phyloP scores from a whole-genome alignment of 805 yeast genomes.

The Pichia paraexigua region DNA sequence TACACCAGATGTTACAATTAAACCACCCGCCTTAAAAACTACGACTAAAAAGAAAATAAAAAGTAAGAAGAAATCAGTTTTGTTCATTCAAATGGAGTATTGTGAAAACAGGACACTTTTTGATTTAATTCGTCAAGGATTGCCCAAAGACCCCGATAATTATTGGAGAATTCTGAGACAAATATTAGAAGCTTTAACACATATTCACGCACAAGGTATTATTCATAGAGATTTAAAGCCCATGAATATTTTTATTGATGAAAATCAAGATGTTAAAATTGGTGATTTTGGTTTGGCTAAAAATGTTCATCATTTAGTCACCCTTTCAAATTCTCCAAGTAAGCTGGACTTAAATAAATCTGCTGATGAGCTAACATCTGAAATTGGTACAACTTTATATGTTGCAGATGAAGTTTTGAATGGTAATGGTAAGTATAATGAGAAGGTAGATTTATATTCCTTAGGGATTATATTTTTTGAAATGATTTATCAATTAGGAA shows the following conservation, averaged over 20 bases:
- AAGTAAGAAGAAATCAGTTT: conserved; percentile 46
- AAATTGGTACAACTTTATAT: conserved; percentile 89
- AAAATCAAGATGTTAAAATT: conserved; percentile 77
- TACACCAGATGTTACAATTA: conserved; percentile 14
- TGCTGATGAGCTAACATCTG: conserved; percentile 75
- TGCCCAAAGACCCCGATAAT: conserved; percentile 62
- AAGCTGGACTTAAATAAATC: conserved; percentile 21
- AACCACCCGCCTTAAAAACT: conserved; percentile 1
- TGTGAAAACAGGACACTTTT: conserved; percentile 89
- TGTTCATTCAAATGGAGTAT: conserved; percentile 97
- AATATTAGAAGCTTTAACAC: conserved; percentile 78
- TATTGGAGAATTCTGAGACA: conserved; percentile 90
- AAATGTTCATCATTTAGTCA: conserved; percentile 52
- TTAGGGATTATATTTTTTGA: conserved; percentile 93
- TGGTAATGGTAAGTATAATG: conserved; percentile 73
- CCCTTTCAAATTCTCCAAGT: conserved; percentile 7
- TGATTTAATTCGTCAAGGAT: conserved; percentile 73
- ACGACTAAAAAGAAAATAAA: conserved; percentile 13
- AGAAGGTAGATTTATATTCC: conserved; percentile 93
- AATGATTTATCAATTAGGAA: conserved; percentile 77
- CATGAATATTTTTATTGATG: conserved; percentile 90
- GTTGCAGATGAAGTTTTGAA: conserved; percentile 82
- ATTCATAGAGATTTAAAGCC: conserved; percentile 95
- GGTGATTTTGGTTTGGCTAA: conserved; percentile 98
- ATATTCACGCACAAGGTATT: conserved; percentile 88